Conservation (phyloP, 2,329 filamentous ascomycete genomes). For the Fusarium duplospermum region DNA sequence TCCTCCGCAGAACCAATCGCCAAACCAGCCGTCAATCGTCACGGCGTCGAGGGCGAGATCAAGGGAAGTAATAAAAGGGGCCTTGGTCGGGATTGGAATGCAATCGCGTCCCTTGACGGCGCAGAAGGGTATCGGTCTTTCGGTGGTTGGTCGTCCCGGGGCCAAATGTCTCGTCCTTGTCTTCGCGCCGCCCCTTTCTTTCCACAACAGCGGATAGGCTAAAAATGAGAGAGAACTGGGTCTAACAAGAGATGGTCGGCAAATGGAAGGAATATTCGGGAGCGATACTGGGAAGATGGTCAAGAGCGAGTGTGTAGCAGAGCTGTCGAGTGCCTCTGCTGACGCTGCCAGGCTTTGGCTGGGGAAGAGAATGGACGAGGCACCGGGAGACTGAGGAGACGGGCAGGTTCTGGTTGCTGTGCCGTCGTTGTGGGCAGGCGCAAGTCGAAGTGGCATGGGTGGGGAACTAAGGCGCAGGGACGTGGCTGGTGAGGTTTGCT, state of each 20-base stretch:
- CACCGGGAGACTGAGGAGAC: slow-evolving; percentile 25
- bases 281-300: slow-evolving; percentile 10
- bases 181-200: slow-evolving; percentile 34
- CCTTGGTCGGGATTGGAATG: slow-evolving; percentile 24
- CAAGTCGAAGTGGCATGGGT: slow-evolving; percentile 14
- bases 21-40: slow-evolving; percentile 9
- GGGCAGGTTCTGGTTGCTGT: slow-evolving; percentile 41
- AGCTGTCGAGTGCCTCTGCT: slow-evolving; percentile 21
- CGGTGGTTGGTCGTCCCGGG: slow-evolving; percentile 3
- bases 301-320: slow-evolving; percentile 34
- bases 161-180: slow-evolving; percentile 35
- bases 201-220: slow-evolving; percentile 16
- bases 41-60: slow-evolving; percentile 16
- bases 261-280: neutral
- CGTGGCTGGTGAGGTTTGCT: slow-evolving; percentile 18
- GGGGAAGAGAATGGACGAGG: slow-evolving; percentile 8
- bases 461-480: slow-evolving; percentile 3
- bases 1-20: slow-evolving; percentile 6
- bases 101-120: slow-evolving; percentile 27
- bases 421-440: slow-evolving; percentile 35
- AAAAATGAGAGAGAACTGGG: neutral
- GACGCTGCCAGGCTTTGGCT: slow-evolving; percentile 17
- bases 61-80: slow-evolving; percentile 10
- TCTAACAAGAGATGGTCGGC: neutral
- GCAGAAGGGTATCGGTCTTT: slow-evolving; percentile 14